phyloP scores from a whole-genome alignment of 495 filamentous ascomycete genomes.

The Penicillium chermesinum region DNA sequence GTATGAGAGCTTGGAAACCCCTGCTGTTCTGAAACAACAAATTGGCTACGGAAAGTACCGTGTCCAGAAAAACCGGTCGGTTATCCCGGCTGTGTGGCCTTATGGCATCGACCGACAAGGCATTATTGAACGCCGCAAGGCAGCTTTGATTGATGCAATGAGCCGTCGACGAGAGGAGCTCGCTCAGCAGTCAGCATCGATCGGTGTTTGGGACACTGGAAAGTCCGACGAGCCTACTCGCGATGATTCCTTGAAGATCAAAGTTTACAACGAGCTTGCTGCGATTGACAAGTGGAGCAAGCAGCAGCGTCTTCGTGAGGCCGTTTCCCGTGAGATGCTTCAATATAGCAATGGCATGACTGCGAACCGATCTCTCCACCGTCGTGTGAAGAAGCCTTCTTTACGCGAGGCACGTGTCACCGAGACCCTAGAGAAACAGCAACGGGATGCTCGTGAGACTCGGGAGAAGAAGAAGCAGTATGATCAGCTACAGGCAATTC shows the following conservation, averaged over 20 bases:
- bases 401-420: constrained; percentile 94
- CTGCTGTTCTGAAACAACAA: constrained; percentile 50
- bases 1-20: constrained; percentile 63
- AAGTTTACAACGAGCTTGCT: constrained; percentile 90
- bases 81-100: constrained; percentile 77
- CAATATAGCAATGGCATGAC: constrained; percentile 95
- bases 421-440: constrained; percentile 97
- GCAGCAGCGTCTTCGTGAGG: constrained; percentile 77
- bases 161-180: constrained; percentile 75
- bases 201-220: constrained; percentile 75
- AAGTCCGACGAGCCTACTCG: constrained; percentile 63
- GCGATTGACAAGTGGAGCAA: constrained; percentile 74
- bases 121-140: constrained; percentile 39
- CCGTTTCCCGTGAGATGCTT: constrained; percentile 81
- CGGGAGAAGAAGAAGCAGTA: constrained; percentile 94
- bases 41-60: constrained; percentile 3
- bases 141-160: constrained; percentile 54
- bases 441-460: constrained; percentile 87
- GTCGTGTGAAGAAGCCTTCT: constrained; percentile 93
- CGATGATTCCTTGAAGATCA: constrained; percentile 80
- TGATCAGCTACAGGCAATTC: constrained; percentile 74
- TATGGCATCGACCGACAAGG: constrained; percentile 74
- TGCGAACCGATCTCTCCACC: constrained; percentile 80
- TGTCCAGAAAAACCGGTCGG: constrained; percentile 11
- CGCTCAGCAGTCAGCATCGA: constrained; percentile 72